Percentiles rank a stretch among this genome's conserved stretches.
phyloP scores from a whole-genome alignment of 2,329 filamentous ascomycete genomes.

The Lomentospora prolificans region DNA sequence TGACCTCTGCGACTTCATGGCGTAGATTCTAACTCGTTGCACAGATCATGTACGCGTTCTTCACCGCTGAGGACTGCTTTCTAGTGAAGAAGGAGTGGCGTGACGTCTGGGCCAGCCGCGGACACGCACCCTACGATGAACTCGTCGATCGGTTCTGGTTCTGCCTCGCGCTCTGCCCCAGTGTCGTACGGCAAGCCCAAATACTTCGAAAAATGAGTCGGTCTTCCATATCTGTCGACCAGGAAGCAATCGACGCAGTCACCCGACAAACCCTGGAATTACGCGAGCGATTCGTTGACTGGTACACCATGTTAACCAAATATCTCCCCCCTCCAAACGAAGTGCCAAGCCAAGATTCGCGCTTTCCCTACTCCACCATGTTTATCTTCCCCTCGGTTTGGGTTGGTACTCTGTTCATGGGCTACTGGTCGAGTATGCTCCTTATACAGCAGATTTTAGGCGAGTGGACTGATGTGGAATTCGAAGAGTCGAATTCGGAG shows the following conservation, averaged over 20 bases:
- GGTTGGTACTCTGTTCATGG: constrained; percentile 24
- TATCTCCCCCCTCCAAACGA: constrained; percentile 18
- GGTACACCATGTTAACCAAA: constrained; percentile 20
- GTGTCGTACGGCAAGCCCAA: constrained; percentile 22
- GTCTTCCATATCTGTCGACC: constrained; percentile 19
- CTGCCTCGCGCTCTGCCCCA: constrained; percentile 23
- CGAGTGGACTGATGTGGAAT: background rate
- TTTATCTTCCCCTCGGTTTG: constrained; percentile 22
- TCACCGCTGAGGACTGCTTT: constrained; percentile 18
- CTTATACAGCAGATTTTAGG: constrained; percentile 26
- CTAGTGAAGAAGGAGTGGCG: background rate
- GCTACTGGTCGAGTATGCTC: constrained; percentile 28
- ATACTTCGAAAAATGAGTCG: constrained; percentile 20
- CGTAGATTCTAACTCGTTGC: background rate
- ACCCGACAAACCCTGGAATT: constrained; percentile 17
- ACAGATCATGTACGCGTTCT: constrained; percentile 28
- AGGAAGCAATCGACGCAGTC: constrained; percentile 15
- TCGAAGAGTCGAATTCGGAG: background rate
- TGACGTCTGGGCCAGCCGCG: background rate
- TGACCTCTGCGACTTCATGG: background rate
- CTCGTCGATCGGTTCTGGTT: constrained; percentile 24
- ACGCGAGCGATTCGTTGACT: constrained; percentile 21
- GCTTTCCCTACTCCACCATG: constrained; percentile 22
- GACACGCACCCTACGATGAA: background rate
- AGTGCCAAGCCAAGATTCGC: constrained; percentile 19